Evolutionary conservation across 257 asterid species (phyloP).

Genomic region (Echium plantagineum): DNA sequence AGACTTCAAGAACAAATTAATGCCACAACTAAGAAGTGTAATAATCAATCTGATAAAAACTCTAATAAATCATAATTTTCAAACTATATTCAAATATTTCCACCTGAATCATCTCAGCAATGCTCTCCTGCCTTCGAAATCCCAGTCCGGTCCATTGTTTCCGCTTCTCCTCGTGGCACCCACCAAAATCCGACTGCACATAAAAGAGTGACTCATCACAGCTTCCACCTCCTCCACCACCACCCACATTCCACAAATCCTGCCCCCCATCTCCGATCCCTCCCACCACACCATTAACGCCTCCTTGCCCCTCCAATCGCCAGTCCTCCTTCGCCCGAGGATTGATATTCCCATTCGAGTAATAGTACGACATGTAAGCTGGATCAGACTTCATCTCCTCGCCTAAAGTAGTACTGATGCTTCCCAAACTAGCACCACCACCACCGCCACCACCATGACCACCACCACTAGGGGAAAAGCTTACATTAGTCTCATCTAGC

Average conservation of each 20-base stretch:
- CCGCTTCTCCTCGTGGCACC: constrained; percentile 24
- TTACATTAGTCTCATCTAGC: constrained; percentile 25
- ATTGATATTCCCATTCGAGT: constrained; percentile 26
- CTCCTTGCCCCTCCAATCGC: constrained; percentile 29
- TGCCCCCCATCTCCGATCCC: constrained; percentile 13
- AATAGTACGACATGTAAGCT: constrained; percentile 44
- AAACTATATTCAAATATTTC: neutral
- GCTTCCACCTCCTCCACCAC: constrained; percentile 19
- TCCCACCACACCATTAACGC: no score
- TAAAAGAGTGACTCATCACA: no score
- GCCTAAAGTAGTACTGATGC: no score
- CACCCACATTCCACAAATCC: constrained; percentile 12
- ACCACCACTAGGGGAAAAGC: no score
- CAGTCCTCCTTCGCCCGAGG: constrained; percentile 31
- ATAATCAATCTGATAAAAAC: no score
- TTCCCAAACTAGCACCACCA: no score
- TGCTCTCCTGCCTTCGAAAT: constrained; percentile 43
- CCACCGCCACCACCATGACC: no score
- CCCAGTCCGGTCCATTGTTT: constrained; percentile 32
- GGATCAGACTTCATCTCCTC: constrained; percentile 63
- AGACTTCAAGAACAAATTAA: neutral
- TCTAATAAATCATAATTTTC: neutral
- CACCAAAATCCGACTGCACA: no score
- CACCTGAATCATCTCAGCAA: constrained; percentile 56
- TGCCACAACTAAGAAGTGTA: no score